These are phyloP conservation scores for Agaricus blazei DNA, from an alignment of 768 basidiomycete genomes.

Conservation along the genomic window DNA sequence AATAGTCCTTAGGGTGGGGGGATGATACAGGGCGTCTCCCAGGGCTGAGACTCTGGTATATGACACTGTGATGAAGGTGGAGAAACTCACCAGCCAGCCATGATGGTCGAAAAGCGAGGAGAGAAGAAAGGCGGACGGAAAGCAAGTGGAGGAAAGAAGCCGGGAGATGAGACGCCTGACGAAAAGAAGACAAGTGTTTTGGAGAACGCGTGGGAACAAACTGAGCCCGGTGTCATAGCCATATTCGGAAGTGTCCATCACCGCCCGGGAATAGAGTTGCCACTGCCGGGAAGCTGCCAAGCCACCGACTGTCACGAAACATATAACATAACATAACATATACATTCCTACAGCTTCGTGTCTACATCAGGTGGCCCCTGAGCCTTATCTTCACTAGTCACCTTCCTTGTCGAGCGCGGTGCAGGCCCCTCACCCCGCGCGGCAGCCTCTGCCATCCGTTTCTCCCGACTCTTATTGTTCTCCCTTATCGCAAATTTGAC, in stretches of 20 bases:
- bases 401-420: background rate
- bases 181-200: background rate
- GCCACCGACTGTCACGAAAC: background rate
- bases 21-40: background rate
- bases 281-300: background rate
- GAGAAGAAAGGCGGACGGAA: background rate
- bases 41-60: background rate
- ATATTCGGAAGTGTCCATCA: background rate
- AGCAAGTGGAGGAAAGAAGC: background rate
- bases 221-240: background rate
- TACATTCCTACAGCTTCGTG: background rate
- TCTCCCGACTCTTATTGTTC: slow-evolving; percentile 4
- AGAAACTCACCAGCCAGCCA: slow-evolving; percentile 9
- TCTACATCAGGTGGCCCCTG: background rate
- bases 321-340: background rate
- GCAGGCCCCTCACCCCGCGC: background rate
- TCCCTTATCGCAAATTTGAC: slow-evolving; percentile 53
- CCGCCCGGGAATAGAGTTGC: background rate
- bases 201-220: slow-evolving; percentile 1
- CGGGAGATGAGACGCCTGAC: background rate
- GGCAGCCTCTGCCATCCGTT: background rate
- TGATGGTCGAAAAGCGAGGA: background rate
- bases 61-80: background rate
- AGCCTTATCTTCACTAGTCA: background rate
- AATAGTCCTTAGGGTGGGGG: background rate